phyloP scores from a whole-genome alignment of 768 basidiomycete genomes.

The Hygrocybe punicea region DNA sequence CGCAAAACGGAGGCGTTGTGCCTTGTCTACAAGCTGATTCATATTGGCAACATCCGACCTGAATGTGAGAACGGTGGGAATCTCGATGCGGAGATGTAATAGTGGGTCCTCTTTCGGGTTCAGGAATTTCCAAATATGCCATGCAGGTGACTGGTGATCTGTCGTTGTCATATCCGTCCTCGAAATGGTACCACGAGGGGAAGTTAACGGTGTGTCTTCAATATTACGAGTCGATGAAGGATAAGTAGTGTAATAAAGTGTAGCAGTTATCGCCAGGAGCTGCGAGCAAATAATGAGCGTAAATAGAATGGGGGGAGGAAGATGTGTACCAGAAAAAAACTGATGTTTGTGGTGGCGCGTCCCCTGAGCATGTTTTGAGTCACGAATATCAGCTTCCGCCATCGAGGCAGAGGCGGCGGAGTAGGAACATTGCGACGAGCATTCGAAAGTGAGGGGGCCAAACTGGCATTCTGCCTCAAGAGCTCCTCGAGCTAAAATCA shows the following conservation, averaged over 20 bases:
- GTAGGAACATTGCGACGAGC: constrained; percentile 21
- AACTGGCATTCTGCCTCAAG: constrained; percentile 63
- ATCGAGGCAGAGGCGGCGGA: constrained; percentile 43
- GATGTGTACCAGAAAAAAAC: constrained; percentile 61
- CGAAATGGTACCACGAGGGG: constrained; percentile 32
- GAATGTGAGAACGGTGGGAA: constrained; percentile 74
- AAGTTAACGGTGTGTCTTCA: constrained; percentile 29
- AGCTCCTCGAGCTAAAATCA: constrained; percentile 73
- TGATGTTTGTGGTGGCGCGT: constrained; percentile 73
- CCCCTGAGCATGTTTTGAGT: constrained; percentile 54
- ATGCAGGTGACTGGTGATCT: constrained; percentile 47
- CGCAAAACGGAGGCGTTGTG: constrained; percentile 30
- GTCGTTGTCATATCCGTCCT: constrained; percentile 23
- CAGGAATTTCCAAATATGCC: constrained; percentile 71
- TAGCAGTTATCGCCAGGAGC: constrained; percentile 74
- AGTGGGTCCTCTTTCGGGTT: constrained; percentile 65
- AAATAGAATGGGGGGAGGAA: constrained; percentile 1
- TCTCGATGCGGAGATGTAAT: constrained; percentile 76
- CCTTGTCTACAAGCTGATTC: constrained; percentile 15
- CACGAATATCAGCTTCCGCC: constrained; percentile 41
- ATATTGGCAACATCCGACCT: constrained; percentile 33
- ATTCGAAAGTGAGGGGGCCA: constrained; percentile 44
- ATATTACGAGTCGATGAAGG: constrained; percentile 37
- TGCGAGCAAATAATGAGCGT: too few relatives aligned
- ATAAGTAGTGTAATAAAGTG: constrained; percentile 72